Evolutionary conservation across 768 basidiomycete species (phyloP).

Genomic region (Xerocomellus chrysenteron): DNA sequence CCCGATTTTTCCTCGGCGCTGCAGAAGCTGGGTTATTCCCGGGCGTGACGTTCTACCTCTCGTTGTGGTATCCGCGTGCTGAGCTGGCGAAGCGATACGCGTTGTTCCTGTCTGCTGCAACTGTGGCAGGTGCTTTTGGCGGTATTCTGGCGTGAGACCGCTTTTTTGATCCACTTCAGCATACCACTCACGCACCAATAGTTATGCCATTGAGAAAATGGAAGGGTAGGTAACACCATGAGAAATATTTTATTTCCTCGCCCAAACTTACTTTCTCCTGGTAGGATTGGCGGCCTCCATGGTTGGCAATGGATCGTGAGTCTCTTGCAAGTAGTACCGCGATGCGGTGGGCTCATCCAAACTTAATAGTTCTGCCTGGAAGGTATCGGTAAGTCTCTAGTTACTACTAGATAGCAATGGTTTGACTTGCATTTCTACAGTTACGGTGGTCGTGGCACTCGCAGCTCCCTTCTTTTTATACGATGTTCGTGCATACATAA

Average conservation of each 20-base stretch:
- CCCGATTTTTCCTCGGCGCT: slow-evolving; percentile 44
- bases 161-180: background rate
- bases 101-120: slow-evolving; percentile 59
- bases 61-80: slow-evolving; percentile 56
- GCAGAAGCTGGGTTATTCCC: slow-evolving; percentile 46
- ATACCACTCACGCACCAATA: slow-evolving; percentile 16
- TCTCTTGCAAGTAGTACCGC: background rate
- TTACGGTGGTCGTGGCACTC: slow-evolving; percentile 14
- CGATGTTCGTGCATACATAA: slow-evolving; percentile 38
- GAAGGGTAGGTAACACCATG: slow-evolving; percentile 32
- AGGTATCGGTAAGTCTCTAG: slow-evolving; percentile 17
- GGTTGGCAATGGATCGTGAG: slow-evolving; percentile 42
- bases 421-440: slow-evolving; percentile 2
- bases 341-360: slow-evolving; percentile 1
- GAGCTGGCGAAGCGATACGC: slow-evolving; percentile 55
- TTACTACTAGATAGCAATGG: background rate
- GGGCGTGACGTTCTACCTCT: slow-evolving; percentile 42
- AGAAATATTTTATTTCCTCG: background rate
- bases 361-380: slow-evolving; percentile 31
- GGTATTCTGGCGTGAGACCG: slow-evolving; percentile 45
- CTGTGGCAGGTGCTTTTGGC: slow-evolving; percentile 48
- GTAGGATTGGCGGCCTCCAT: slow-evolving; percentile 31
- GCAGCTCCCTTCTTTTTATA: slow-evolving; percentile 46
- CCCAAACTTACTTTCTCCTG: background rate
- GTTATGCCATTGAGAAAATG: slow-evolving; percentile 34